Base-by-base conservation (phyloP, 148 eudicot species). In the Chenopodium quinoa region DNA sequence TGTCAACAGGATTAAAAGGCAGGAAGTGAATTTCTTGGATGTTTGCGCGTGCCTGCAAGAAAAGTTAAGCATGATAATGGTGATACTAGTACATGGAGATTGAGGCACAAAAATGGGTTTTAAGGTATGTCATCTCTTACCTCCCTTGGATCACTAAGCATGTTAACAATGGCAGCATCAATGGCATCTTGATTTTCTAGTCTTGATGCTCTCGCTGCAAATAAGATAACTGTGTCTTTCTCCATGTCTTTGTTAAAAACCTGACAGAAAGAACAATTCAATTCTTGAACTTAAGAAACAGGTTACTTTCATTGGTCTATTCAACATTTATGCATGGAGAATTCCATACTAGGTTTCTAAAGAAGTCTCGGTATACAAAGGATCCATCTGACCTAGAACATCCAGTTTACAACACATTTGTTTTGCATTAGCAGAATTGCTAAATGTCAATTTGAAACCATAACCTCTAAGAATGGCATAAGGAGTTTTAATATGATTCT, bases 141-240 rank as follows among this genome's bases (percentile, higher is more conserved):
- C 91, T 92, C 93, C 88, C 82, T 92, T 34, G 93, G 93, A 88
- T 92, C 96, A 84, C 85, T 82, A 72, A 91, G 93, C 96, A 91
- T 92, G 81, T 84, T 88, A 68, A 87, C 84, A 34, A 91, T 89
- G 73, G 93, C 92, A 82, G 92, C 83, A 83, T 92, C 96, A 85
- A 92, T 92, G 34, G 97, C 97, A 84, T 92, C 97, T 83, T 92
- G 97, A 82, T 92, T 92, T 85, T 92, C 97, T 76, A 89, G 82
- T 86, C 97, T 88, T 67, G 97, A 86, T 78, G 97, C 92, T 86
- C 97, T 90, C 46, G 97, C 97, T 77, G 97, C 91, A 78, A 91
- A 87, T 81, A 92, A 80, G 79, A 92, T 86, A 75, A 92, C 80
- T n/a, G 84, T 89, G 67, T 92, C 90, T 81, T 81, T 89, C 84